These are phyloP conservation scores for Conticribra guillardii DNA, from an alignment of 108 stramenopile species.

Conservation along the genomic window DNA sequence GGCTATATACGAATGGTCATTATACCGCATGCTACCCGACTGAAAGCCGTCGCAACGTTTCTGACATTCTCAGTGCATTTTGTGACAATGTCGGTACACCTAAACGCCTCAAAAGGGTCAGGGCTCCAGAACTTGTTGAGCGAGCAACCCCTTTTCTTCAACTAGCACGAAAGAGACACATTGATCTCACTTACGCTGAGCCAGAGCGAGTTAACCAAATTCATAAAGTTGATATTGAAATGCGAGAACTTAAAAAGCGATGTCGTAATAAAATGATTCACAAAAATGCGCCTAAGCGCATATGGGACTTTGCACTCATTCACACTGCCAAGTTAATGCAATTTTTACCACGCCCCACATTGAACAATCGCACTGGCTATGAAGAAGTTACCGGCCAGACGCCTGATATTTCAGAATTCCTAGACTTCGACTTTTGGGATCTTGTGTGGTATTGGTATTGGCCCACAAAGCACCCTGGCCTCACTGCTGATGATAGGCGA, in stretches of 20 bases:
- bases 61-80: not conserved
- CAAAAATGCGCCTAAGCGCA: conserved; percentile 11
- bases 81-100: not conserved
- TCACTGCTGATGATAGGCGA: not conserved
- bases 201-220: conserved; percentile 9
- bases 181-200: conserved; percentile 5
- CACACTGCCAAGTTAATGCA: conserved; percentile 21
- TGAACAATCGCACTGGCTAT: conserved; percentile 5
- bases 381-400: conserved; percentile 46
- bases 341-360: not conserved
- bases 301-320: conserved; percentile 41
- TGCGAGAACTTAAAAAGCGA: conserved; percentile 16
- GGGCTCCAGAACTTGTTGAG: not conserved
- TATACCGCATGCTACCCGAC: too few relatives aligned
- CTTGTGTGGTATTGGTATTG: conserved; percentile 48
- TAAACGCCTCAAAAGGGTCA: not conserved
- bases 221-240: conserved; percentile 6
- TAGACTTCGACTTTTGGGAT: conserved; percentile 54
- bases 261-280: conserved; percentile 1
- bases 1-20: too few relatives aligned
- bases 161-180: not conserved
- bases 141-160: not conserved
- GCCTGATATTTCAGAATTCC: conserved; percentile 47
- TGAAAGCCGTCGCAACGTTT: not conserved
- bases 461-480: not conserved